phyloP scores from a whole-genome alignment of 202 grass and related monocot genomes.

The Elaeis oleifera region DNA sequence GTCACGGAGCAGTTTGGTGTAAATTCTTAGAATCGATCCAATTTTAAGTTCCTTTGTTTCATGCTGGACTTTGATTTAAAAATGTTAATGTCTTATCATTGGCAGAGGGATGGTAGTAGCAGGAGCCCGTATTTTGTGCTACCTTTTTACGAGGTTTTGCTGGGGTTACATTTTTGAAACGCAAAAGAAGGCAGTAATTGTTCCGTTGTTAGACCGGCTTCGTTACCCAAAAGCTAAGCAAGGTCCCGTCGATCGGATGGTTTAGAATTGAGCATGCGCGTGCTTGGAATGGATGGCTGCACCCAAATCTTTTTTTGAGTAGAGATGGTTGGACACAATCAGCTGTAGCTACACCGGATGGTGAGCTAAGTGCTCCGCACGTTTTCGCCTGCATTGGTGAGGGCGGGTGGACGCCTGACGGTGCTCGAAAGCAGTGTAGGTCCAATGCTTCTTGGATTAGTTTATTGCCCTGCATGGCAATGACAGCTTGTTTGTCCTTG shows the following conservation, averaged over 20 bases:
- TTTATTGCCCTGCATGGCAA: too few relatives aligned
- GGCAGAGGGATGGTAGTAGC: neutral
- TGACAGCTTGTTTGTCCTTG: too few relatives aligned
- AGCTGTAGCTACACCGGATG: neutral
- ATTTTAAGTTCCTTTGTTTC: neutral
- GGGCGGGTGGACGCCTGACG: too few relatives aligned
- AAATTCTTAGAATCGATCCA: neutral
- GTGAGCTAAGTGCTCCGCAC: neutral
- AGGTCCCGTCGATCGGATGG: neutral
- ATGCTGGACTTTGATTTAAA: neutral
- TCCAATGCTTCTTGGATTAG: too few relatives aligned
- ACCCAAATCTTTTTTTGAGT: too few relatives aligned
- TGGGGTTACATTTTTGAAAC: neutral
- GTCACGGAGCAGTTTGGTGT: slow-evolving; percentile 19
- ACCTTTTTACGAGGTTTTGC: too few relatives aligned
- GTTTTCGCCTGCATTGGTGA: too few relatives aligned
- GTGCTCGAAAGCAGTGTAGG: too few relatives aligned
- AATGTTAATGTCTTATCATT: neutral
- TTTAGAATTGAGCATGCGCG: neutral
- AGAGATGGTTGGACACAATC: too few relatives aligned
- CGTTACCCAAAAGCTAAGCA: neutral
- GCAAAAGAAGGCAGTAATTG: neutral
- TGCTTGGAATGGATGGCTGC: neutral
- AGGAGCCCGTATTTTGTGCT: too few relatives aligned
- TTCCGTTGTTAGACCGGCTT: neutral